Evolutionary conservation across 306 rosid species (phyloP), one percentile per base, ranked within the genome.

Genomic region (Morella rubra): DNA sequence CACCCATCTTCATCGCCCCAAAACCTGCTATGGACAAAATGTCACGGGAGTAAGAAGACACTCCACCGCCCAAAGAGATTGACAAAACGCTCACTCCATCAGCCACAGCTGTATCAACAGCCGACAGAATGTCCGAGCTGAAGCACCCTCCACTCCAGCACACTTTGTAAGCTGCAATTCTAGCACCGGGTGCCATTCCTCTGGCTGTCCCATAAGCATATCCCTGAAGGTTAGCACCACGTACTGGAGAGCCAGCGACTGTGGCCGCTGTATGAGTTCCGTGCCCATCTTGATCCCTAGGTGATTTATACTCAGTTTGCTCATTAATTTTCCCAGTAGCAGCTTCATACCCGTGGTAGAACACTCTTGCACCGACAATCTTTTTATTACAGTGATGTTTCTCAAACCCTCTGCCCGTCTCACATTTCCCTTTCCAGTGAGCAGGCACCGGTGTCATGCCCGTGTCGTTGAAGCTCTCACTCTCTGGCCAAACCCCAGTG

Each of bases 401-500:
- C 4, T 60, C 74, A 81, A 95, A 95, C 14, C 96, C 96, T 7
- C 91, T 61, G 3, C 98, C 97, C 8, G 86, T 89, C 72, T 92
- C 98, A 65, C 98, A 92, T 9, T 72, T 82, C 73, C 98, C 98
- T 76, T 86, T 86, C 98, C 98, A 95, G 70, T 71, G 76, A 73
- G 91, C 12, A 58, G 98, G 97, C 8, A 88, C 88, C 1, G 92
- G 87, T 12, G 76, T 52, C 89, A 92, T 84, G 15, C 97, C 96
- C 1, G 87, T 82, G 66, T 89, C 98, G 71, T 82, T 89, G 89
- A 95, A 95, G 85, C 97, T 90, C 78, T 83, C 86, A 85, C 98
- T 95, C 80, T 95, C 98, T 1, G 98, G 98, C 98, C 98, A 95
- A 41, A 95, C 67, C n/a, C 98, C 98, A 0, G 98, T 95, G 86